These are phyloP conservation scores for Xylaria grammica DNA, from an alignment of 495 filamentous ascomycete genomes.

Conservation along the genomic window DNA sequence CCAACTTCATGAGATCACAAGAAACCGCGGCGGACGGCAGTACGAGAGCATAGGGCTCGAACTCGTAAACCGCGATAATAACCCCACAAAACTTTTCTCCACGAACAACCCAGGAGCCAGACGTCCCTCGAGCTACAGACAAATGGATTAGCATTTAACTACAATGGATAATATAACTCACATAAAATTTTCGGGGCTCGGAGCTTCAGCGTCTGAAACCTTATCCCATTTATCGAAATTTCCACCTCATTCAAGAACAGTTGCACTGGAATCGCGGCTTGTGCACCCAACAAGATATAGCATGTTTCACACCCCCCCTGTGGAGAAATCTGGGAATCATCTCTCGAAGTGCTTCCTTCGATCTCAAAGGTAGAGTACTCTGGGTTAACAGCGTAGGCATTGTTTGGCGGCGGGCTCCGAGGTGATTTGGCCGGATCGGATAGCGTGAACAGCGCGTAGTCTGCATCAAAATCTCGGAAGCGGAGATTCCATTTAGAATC, in stretches of 20 bases:
- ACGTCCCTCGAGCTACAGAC: neutral
- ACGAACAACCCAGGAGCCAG: neutral
- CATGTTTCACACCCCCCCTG: neutral
- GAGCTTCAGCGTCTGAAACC: neutral
- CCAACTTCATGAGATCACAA: neutral
- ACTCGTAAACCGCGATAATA: neutral
- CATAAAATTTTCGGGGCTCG: neutral
- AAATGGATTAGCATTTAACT: neutral
- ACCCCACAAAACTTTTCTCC: neutral
- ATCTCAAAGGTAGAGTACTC: neutral
- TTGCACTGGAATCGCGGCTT: neutral
- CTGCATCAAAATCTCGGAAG: neutral
- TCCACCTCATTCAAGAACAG: neutral
- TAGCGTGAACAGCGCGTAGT: neutral
- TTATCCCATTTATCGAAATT: neutral
- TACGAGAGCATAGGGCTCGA: neutral
- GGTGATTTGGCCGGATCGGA: neutral
- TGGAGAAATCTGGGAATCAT: neutral
- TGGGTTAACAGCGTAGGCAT: neutral
- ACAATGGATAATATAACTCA: neutral
- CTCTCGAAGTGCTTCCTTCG: neutral
- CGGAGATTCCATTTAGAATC: neutral
- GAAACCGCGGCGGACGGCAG: neutral
- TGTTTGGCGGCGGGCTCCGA: neutral
- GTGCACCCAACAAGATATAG: neutral